These are phyloP conservation scores for Trypanosoma melophagium DNA, from an alignment of 208 protist genomes.

Conservation along the genomic window DNA sequence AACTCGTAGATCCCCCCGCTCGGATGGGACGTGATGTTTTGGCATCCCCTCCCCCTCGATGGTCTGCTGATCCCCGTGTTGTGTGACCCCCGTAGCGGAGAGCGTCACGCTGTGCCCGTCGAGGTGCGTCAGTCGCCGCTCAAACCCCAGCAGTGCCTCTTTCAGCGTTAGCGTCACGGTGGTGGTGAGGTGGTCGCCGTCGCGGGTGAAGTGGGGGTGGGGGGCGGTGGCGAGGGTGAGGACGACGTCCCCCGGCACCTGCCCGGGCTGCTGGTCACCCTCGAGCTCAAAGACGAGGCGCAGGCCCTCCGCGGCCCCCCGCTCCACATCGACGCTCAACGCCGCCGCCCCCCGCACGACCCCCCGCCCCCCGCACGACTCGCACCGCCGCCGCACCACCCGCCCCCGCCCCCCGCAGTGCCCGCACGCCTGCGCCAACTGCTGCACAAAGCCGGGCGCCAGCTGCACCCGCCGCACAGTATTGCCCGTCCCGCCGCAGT, in stretches of 20 bases:
- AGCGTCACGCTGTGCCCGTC: conserved; percentile 66
- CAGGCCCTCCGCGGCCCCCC: conserved; percentile 45
- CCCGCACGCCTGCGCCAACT: conserved; percentile 57
- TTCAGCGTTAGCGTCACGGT: conserved; percentile 63
- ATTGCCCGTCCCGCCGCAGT: conserved; percentile 41
- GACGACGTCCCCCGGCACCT: conserved; percentile 59
- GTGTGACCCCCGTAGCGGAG: conserved; percentile 31
- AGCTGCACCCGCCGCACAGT: conserved; percentile 41
- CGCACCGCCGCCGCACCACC: conserved; percentile 54
- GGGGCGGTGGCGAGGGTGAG: conserved; percentile 43
- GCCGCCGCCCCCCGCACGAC: conserved; percentile 31
- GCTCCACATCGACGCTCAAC: conserved; percentile 58
- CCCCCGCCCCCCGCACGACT: conserved; percentile 51
- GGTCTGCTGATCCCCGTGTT: conserved; percentile 36
- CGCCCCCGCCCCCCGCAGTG: conserved; percentile 75
- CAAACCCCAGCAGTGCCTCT: conserved; percentile 81
- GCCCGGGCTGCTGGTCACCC: conserved; percentile 51
- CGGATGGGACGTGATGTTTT: conserved; percentile 57
- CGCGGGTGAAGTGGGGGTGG: conserved; percentile 53
- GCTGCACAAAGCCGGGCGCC: conserved; percentile 46
- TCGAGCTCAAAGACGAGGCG: conserved; percentile 48
- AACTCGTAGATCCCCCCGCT: conserved; percentile 69
- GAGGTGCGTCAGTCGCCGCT: conserved; percentile 63
- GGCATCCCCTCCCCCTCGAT: conserved; percentile 85
- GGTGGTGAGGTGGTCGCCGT: conserved; percentile 52